Evolutionary conservation across 805 yeast genomes (phyloP), one percentile per base, ranked within the genome.

Genomic region (Ogataea ganodermae): DNA sequence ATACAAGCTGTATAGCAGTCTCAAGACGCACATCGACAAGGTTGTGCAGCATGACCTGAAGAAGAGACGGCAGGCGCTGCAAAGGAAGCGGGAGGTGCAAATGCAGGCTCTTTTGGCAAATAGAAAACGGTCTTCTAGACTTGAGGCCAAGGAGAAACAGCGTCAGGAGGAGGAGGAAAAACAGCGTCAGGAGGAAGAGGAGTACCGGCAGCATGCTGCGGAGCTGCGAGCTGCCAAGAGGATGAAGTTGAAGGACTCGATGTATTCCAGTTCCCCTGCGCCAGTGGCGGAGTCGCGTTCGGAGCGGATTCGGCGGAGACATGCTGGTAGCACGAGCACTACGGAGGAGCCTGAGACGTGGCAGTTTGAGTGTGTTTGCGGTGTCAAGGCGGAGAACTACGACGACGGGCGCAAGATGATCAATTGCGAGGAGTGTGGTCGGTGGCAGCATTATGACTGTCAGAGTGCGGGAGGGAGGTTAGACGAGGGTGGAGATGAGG

Each of bases 51-150:
- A 70, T 48, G 88, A 83, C 57, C 54, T 79, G 32, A 74, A 72
- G 48, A 80, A 79, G 55, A 69, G 88, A 52, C 78, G 74, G 56
- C 75, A 74, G 49, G 69, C 81, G 14, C 61, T 76, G 23, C 79
- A 78, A 52, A 70, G 86, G 56, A 78, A 75, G 55, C 83, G 80
- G 60, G 88, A 83, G 46, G 74, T 78, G 38, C 83, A 85, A 53
- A 73, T 86, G 75, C 79, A 78, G 40, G 77, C 76, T 18, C 63
- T 87, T 45, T 66, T 87, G 59, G 82, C 82, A 3, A 79, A 86
- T 47, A 74, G 94, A 58, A 86, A 87, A 58, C 74, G 89, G 54
- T 86, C 92, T 0, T 80, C 89, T 1, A 75, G 94, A 65, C 65
- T 87, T 36, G 87, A 84, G 55, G 86, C 85, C 16, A 81, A 79